phyloP scores from a whole-genome alignment of 805 yeast species.

The Lipomyces spencermartinsiae region DNA sequence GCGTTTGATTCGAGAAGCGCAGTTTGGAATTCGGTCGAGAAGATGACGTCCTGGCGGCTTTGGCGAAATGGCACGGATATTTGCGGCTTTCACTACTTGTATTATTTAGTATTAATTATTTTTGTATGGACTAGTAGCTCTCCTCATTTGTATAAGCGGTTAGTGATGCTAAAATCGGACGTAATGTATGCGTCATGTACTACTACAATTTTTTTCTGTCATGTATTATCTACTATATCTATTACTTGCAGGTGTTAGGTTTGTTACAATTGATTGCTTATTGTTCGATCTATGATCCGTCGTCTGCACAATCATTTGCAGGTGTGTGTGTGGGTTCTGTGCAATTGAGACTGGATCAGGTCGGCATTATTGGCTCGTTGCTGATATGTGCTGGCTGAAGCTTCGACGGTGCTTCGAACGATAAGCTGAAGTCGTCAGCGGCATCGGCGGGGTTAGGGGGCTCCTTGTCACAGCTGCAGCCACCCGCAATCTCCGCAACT shows the following conservation, averaged over 20 bases:
- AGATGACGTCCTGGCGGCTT: constrained; percentile 14
- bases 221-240: not conserved
- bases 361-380: not conserved
- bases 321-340: no score
- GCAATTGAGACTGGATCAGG: no score
- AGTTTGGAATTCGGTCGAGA: constrained; percentile 35
- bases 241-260: not conserved
- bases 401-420: no score
- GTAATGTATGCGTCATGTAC: not conserved
- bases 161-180: not conserved
- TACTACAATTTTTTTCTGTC: not conserved
- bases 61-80: not conserved
- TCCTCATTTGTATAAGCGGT: not conserved
- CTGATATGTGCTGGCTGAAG: not conserved
- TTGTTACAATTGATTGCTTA: not conserved
- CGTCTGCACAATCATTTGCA: no score
- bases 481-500: not conserved
- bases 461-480: not conserved
- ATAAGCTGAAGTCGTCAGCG: no score
- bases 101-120: not conserved
- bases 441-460: not conserved
- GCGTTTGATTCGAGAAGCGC: constrained; percentile 35
- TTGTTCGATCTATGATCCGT: not conserved
- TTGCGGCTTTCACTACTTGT: constrained; percentile 3
- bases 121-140: constrained; percentile 1